Conservation (phyloP, 2,329 filamentous ascomycete species). For the Calonectria montana region DNA sequence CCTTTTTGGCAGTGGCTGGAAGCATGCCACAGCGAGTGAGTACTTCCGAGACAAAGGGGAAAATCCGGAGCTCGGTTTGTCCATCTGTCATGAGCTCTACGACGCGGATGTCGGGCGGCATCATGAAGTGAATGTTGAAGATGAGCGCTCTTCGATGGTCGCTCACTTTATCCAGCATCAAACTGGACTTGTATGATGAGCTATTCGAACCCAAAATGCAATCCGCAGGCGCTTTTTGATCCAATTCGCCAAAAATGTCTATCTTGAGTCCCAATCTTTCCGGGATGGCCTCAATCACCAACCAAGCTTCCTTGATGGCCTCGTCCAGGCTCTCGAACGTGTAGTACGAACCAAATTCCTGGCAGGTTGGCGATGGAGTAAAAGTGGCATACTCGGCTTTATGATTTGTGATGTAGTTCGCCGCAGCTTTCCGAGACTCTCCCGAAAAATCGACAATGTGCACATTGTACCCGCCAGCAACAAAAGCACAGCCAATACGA, state of each 20-base stretch:
- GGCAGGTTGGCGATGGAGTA: not conserved
- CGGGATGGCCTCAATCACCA: not conserved
- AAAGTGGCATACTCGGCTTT: not conserved
- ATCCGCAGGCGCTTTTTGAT: not conserved
- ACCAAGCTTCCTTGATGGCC: not conserved
- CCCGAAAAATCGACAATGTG: not conserved
- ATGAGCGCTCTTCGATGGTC: not conserved
- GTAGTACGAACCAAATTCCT: not conserved
- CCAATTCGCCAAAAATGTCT: not conserved
- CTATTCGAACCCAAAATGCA: not conserved
- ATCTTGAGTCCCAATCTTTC: not conserved
- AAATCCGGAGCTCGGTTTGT: not conserved
- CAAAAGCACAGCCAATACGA: not conserved
- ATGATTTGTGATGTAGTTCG: not conserved
- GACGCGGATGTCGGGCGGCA: not conserved
- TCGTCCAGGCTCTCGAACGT: not conserved
- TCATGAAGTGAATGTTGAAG: slow-evolving; percentile 2
- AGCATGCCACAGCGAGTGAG: not conserved
- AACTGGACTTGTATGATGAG: not conserved
- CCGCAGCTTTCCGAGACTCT: not conserved
- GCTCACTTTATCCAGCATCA: not conserved
- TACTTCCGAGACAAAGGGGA: not conserved
- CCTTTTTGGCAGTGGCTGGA: not conserved
- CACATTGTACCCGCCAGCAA: not conserved
- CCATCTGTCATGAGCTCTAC: slow-evolving; percentile 2